These are phyloP conservation scores for Paraphoma sp. DNA, from an alignment of 2,329 filamentous ascomycete genomes.

Conservation along the genomic window DNA sequence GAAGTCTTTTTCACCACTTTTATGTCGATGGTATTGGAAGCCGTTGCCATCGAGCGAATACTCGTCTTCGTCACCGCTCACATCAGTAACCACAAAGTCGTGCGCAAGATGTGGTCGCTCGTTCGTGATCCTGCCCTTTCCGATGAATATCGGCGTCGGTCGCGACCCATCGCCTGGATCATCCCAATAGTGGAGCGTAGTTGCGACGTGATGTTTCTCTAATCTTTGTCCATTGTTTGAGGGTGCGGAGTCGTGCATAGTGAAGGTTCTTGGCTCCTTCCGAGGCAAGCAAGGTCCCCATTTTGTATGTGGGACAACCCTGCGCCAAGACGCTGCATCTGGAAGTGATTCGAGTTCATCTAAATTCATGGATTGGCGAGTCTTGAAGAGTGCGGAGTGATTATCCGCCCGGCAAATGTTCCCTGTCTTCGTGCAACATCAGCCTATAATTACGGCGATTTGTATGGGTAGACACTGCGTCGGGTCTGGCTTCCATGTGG, in stretches of 20 bases:
- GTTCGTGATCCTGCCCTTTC: constrained; percentile 31
- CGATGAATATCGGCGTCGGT: constrained; percentile 30
- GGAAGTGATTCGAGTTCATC: background rate
- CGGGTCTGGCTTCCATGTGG: background rate
- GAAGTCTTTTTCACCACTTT: constrained; percentile 26
- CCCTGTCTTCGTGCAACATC: constrained; percentile 11
- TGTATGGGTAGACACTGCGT: background rate
- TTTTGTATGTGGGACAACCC: background rate
- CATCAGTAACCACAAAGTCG: constrained; percentile 24
- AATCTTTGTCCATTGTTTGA: background rate
- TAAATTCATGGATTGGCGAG: background rate
- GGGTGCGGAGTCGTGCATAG: background rate
- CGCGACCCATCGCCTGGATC: constrained; percentile 28
- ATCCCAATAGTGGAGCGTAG: constrained; percentile 32
- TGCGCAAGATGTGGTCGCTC: constrained; percentile 26
- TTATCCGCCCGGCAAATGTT: background rate
- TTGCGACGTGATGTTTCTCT: constrained; percentile 22
- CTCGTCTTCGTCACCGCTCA: constrained; percentile 25
- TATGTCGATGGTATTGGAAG: constrained; percentile 27
- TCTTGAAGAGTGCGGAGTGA: background rate
- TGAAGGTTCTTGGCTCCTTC: background rate
- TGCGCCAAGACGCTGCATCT: background rate
- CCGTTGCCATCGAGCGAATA: constrained; percentile 28
- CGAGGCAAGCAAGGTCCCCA: background rate
- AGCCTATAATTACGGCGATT: background rate